Evolutionary conservation across 2,329 filamentous ascomycete species (phyloP).

Genomic region (Fusarium tupiense): DNA sequence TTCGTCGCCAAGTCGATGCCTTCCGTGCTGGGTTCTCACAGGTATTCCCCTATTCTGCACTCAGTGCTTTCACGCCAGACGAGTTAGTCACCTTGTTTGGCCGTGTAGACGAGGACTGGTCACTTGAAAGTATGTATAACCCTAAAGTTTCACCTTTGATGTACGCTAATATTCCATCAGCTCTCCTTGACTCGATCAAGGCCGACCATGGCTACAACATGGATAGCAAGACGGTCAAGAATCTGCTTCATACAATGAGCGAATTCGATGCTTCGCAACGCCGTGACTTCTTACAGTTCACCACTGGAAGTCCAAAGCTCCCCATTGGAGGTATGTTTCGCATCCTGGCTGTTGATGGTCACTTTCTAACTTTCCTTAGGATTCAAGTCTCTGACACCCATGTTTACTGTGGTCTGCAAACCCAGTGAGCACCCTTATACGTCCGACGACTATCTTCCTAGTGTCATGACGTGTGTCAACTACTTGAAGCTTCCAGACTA

Average conservation of each 20-base stretch:
- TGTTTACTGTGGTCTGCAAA: slow-evolving; percentile 99
- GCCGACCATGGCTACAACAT: slow-evolving; percentile 99
- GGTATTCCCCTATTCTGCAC: slow-evolving; percentile 93
- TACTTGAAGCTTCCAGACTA: slow-evolving; percentile 99
- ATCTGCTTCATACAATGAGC: slow-evolving; percentile 94
- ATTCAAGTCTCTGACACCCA: slow-evolving; percentile 95
- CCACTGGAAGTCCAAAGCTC: slow-evolving; percentile 96
- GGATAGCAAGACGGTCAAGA: slow-evolving; percentile 95
- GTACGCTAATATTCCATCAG: slow-evolving; percentile 54
- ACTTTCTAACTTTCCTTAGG: slow-evolving; percentile 60
- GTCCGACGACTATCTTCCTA: slow-evolving; percentile 97
- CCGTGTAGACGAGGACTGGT: slow-evolving; percentile 94
- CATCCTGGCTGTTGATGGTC: not conserved
- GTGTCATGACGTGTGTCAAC: slow-evolving; percentile 99
- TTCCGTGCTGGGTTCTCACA: slow-evolving; percentile 93
- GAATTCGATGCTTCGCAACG: slow-evolving; percentile 78
- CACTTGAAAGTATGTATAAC: slow-evolving; percentile 83
- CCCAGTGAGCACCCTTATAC: slow-evolving; percentile 94
- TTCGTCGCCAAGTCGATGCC: slow-evolving; percentile 87
- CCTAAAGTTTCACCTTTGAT: not conserved
- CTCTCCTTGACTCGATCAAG: slow-evolving; percentile 97
- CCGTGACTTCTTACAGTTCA: slow-evolving; percentile 96
- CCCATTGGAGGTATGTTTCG: slow-evolving; percentile 87
- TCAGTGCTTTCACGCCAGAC: slow-evolving; percentile 93
- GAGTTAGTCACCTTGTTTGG: slow-evolving; percentile 97